Percentiles rank a stretch among this genome's conserved stretches.
Conservation (phyloP, 768 basidiomycete genomes). For the Pisolithus microcarpus region DNA sequence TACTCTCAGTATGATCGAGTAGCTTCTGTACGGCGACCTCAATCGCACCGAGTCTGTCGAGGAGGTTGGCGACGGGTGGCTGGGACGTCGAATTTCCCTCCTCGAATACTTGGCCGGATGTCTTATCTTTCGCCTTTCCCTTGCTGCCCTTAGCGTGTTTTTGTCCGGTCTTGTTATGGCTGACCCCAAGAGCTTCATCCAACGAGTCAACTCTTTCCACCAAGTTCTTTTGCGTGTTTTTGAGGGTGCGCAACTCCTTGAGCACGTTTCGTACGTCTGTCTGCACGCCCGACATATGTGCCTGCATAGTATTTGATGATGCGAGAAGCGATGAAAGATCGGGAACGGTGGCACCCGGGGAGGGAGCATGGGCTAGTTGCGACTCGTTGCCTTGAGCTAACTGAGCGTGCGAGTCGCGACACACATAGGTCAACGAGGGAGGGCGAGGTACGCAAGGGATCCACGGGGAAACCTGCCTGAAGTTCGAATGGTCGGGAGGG, state of each 20-base stretch:
- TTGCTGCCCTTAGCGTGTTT: not conserved
- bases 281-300: conserved; percentile 2
- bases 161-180: not conserved
- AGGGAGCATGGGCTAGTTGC: not conserved
- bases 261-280: conserved; percentile 13
- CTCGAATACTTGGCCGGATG: not conserved
- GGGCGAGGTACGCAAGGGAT: too few relatives aligned
- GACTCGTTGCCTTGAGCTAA: not conserved
- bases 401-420: not conserved
- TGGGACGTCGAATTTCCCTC: not conserved
- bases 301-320: conserved; percentile 7
- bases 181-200: conserved; percentile 11
- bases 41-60: conserved; percentile 11
- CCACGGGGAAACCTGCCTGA: too few relatives aligned
- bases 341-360: not conserved
- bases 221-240: conserved; percentile 10
- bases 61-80: not conserved
- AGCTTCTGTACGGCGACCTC: conserved; percentile 16
- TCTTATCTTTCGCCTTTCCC: not conserved
- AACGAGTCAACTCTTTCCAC: conserved; percentile 5
- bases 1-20: conserved; percentile 7
- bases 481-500: too few relatives aligned
- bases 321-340: not conserved
- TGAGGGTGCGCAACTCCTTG: conserved; percentile 10
- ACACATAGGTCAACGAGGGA: too few relatives aligned